These are phyloP conservation scores for Nothophaeocryptopus gaeumannii DNA, from an alignment of 2,329 filamentous ascomycete species.

Conservation along the genomic window DNA sequence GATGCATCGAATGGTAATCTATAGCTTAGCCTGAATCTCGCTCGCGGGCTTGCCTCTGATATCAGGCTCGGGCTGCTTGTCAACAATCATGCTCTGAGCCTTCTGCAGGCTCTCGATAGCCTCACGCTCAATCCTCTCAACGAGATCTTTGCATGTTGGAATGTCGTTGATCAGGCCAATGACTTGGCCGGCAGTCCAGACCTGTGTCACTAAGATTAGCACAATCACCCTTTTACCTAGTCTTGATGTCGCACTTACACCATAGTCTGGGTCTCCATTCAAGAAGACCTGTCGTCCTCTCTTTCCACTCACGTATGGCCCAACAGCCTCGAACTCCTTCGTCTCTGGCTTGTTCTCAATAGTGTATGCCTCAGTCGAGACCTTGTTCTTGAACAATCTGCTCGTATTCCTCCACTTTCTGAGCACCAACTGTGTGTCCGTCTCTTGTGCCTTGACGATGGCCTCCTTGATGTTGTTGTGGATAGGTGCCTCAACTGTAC, in stretches of 20 bases:
- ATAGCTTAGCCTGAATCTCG: constrained; percentile 24
- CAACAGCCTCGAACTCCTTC: constrained; percentile 86
- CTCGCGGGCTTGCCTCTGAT: constrained; percentile 31
- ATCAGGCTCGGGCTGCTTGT: constrained; percentile 35
- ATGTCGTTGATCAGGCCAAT: constrained; percentile 61
- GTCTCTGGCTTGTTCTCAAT: constrained; percentile 78
- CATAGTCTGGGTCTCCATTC: constrained; percentile 85
- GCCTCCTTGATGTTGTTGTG: constrained; percentile 90
- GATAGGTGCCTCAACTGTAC: constrained; percentile 87
- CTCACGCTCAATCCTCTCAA: constrained; percentile 47
- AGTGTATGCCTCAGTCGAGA: constrained; percentile 74
- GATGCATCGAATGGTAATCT: constrained; percentile 7
- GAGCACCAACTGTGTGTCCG: constrained; percentile 84
- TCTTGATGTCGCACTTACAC: constrained; percentile 59
- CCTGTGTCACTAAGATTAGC: constrained; percentile 50
- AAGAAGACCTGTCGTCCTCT: constrained; percentile 86
- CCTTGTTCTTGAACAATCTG: constrained; percentile 85
- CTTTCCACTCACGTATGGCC: constrained; percentile 83
- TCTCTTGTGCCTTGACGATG: constrained; percentile 85
- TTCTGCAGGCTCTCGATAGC: constrained; percentile 43
- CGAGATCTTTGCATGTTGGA: constrained; percentile 47
- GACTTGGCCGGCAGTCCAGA: constrained; percentile 96
- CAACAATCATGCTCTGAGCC: constrained; percentile 39
- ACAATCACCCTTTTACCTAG: background rate
- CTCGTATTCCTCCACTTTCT: constrained; percentile 91